phyloP scores from a whole-genome alignment of 140 eudicot species.

The Erigeron philadelphicus region DNA sequence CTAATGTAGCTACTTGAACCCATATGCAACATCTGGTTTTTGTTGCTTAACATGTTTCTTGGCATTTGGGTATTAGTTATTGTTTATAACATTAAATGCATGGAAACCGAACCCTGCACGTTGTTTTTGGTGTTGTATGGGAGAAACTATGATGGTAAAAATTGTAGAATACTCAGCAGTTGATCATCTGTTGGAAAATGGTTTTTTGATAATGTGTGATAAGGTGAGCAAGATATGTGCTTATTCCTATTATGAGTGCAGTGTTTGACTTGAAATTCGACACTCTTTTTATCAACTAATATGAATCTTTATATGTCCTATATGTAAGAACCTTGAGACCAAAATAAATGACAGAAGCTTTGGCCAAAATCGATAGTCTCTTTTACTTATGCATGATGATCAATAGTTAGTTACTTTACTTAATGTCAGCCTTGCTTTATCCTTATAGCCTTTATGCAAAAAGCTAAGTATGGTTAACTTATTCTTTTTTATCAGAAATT shows the following conservation, averaged over 20 bases:
- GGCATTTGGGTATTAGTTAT: not conserved
- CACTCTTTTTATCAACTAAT: too few relatives aligned
- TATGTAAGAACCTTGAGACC: too few relatives aligned
- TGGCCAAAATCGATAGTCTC: not conserved
- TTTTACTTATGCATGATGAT: not conserved
- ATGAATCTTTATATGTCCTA: too few relatives aligned
- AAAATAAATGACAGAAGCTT: not conserved
- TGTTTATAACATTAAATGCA: not conserved
- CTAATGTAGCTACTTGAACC: too few relatives aligned
- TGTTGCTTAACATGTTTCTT: not conserved
- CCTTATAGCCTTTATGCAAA: not conserved
- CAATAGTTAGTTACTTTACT: not conserved
- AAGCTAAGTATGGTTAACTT: not conserved
- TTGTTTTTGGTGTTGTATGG: not conserved
- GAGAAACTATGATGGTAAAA: not conserved
- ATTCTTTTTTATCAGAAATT: constrained; percentile 48
- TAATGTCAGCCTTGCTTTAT: not conserved
- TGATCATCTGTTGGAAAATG: too few relatives aligned
- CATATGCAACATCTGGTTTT: too few relatives aligned
- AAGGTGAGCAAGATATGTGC: too few relatives aligned
- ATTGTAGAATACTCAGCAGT: not conserved
- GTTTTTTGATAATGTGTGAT: too few relatives aligned
- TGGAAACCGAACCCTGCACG: not conserved
- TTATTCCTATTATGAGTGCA: too few relatives aligned
- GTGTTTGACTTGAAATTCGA: too few relatives aligned